Conservation (phyloP, 2,329 filamentous ascomycete species). For the Tolypocladium inflatum region DNA sequence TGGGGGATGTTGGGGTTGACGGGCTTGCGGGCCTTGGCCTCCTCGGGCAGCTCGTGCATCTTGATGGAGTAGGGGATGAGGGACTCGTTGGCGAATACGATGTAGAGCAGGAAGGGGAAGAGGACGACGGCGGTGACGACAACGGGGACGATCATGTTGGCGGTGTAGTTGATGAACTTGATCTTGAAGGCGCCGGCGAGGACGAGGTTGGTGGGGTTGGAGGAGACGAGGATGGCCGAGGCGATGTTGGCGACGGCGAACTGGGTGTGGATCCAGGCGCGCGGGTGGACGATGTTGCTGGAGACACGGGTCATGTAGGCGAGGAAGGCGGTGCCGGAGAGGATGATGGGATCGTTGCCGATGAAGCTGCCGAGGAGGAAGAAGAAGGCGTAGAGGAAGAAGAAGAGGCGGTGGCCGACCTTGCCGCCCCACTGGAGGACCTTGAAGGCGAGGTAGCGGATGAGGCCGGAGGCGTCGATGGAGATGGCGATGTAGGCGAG, state of each 20-base stretch:
- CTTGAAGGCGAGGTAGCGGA: constrained; percentile 60
- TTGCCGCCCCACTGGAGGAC: constrained; percentile 59
- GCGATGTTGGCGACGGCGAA: constrained; percentile 66
- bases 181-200: constrained; percentile 63
- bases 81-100: constrained; percentile 54
- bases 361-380: constrained; percentile 58
- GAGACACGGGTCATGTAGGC: constrained; percentile 71
- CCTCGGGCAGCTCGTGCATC: constrained; percentile 57
- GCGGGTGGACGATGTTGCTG: constrained; percentile 59
- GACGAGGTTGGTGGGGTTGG: constrained; percentile 69
- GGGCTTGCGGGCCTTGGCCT: constrained; percentile 43
- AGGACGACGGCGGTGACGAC: constrained; percentile 57
- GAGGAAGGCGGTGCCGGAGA: constrained; percentile 65
- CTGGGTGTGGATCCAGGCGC: constrained; percentile 65
- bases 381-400: constrained; percentile 67
- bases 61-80: constrained; percentile 58
- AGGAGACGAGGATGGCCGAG: constrained; percentile 67
- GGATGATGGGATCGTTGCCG: constrained; percentile 66
- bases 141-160: constrained; percentile 69
- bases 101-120: constrained; percentile 61
- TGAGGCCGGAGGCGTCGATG: constrained; percentile 65
- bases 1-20: constrained; percentile 67
- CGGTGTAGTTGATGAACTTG: constrained; percentile 64
- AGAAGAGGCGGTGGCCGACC: constrained; percentile 58
- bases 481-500: constrained; percentile 70